A percentile compares a stretch with the other conserved stretches of the same genome.
Evolutionary conservation across 148 eudicot genomes (phyloP).

Genomic region (Rhododendron molle): DNA sequence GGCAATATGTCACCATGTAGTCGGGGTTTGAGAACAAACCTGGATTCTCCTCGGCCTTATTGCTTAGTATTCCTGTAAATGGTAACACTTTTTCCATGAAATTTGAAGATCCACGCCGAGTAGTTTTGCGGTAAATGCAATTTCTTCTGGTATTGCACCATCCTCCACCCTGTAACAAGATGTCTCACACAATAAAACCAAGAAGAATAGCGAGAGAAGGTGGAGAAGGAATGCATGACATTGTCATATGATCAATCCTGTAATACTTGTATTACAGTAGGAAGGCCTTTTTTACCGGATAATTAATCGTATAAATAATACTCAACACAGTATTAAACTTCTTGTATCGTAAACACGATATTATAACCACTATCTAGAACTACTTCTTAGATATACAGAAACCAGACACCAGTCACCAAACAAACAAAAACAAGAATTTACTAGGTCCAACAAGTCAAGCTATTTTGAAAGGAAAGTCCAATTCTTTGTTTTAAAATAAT

Average conservation of each 20-base stretch:
- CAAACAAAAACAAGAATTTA: neutral
- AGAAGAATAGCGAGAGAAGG: neutral
- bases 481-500: neutral
- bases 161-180: constrained; percentile 86
- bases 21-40: constrained; percentile 33
- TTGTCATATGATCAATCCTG: neutral
- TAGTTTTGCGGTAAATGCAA: constrained; percentile 84
- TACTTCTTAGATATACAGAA: neutral
- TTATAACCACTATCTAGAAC: neutral
- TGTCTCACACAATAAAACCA: neutral
- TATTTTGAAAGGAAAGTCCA: neutral
- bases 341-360: neutral
- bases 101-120: constrained; percentile 82
- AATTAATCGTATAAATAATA: neutral
- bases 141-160: constrained; percentile 80
- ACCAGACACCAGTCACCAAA: neutral
- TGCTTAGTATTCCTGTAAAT: constrained; percentile 87
- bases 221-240: neutral
- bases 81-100: constrained; percentile 71
- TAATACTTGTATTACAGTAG: neutral
- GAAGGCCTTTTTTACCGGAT: neutral
- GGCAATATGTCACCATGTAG: neutral
- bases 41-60: constrained; percentile 85
- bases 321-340: neutral
- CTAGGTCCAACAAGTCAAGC: neutral